Percentiles rank a stretch among this genome's conserved stretches.
phyloP scores from a whole-genome alignment of 768 basidiomycete genomes.

The Termitomyces titanicus region DNA sequence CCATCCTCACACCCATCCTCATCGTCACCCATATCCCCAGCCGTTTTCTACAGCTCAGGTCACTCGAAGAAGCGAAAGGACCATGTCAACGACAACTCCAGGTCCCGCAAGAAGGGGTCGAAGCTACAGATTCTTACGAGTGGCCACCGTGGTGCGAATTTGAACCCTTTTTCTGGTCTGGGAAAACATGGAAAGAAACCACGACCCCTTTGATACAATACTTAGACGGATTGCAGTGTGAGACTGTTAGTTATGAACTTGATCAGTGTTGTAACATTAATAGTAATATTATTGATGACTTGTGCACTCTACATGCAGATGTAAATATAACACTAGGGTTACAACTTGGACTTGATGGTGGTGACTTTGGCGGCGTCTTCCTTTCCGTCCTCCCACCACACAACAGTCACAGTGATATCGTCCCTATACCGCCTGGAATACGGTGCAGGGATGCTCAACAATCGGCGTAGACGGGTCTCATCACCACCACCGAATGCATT shows the following conservation, averaged over 20 bases:
- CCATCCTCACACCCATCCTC: slow-evolving; percentile 28
- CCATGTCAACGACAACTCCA: slow-evolving; percentile 9
- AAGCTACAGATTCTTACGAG: not conserved
- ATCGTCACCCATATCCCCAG: slow-evolving; percentile 26
- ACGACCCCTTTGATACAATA: slow-evolving; percentile 12
- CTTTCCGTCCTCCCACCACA: slow-evolving; percentile 79
- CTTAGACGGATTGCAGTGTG: not conserved
- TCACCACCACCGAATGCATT: slow-evolving; percentile 93
- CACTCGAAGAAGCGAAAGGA: slow-evolving; percentile 29
- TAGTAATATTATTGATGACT: slow-evolving; percentile 10
- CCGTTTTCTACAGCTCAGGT: slow-evolving; percentile 31
- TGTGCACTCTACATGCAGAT: too few relatives aligned
- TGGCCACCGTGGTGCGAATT: slow-evolving; percentile 5
- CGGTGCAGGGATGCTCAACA: slow-evolving; percentile 83
- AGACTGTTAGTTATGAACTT: not conserved
- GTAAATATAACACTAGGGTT: slow-evolving; percentile 9
- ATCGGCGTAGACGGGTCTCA: slow-evolving; percentile 46
- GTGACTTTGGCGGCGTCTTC: slow-evolving; percentile 34
- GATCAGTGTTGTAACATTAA: slow-evolving; percentile 12
- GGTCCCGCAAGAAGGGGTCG: not conserved
- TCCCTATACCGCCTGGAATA: slow-evolving; percentile 75
- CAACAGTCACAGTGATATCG: slow-evolving; percentile 81
- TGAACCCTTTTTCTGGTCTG: slow-evolving; percentile 12
- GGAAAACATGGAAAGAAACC: slow-evolving; percentile 10
- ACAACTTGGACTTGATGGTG: slow-evolving; percentile 49